Evolutionary conservation across 495 filamentous ascomycete genomes (phyloP), one percentile per base, ranked within the genome.

Genomic region (Podospora anserina): DNA sequence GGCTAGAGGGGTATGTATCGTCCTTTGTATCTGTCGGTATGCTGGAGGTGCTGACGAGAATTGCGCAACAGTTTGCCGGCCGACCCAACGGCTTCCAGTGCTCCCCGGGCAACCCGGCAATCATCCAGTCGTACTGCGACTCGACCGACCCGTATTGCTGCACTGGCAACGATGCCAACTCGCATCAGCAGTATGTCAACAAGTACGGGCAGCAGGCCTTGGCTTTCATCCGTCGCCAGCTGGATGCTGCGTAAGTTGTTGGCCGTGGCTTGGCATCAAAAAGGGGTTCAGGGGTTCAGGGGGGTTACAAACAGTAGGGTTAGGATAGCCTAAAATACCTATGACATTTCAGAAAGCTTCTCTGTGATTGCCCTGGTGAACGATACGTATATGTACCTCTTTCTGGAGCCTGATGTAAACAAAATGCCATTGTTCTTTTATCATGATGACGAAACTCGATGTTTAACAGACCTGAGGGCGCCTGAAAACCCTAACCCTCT

Each of bases 101-200:
- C 78, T 81, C 85, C 7, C 77, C 75, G 15, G 69, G 64, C 69
- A 74, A 71, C 34, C 82, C 81, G 19, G 72, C 68, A 69, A 87
- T 83, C 74, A 83, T 89, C 65, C 75, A 88, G 76, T 85, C 81
- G 13, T 89, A 89, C 81, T 89, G 87, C 75, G 87, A 89, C 76
- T 72, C 83, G 27, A 68, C 84, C 5, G 87, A 89, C 75, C 87
- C 87, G 11, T 88, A 88, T 76, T 89, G 87, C 81, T 88, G 86
- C 79, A 88, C 83, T 60, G 87, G 87, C 64, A 88, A 76, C 75
- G 77, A 88, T 70, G 80, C 79, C 5, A 80, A 80, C 65, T 82
- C 82, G 5, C 87, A 89, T 74, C 82, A 88, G 74, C 81, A 83
- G 13, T 89, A 89, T 69, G 86, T 83, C 44, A 75, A 73, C 63